Evolutionary conservation across 805 yeast genomes (phyloP), one percentile per base, ranked within the genome.

Genomic region (Millerago galiae): DNA sequence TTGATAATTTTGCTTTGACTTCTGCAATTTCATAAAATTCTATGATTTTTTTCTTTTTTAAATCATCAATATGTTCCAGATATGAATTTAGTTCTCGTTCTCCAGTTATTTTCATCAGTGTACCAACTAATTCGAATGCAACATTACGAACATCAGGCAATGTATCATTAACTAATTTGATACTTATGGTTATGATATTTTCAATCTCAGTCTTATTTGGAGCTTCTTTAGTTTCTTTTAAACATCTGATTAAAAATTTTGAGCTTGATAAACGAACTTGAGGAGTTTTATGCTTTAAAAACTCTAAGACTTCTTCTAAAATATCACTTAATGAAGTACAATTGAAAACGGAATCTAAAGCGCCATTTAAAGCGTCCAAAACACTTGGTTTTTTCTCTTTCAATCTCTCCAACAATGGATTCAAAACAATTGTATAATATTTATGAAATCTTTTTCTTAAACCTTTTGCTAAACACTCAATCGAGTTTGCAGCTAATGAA

Each of bases 371-470:
- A 0, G 93, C 83, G 18, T 81, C 89, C 2, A 83, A 67, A 0
- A 88, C 93, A 3, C 81, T 67, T 21, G 75, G 81, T 55, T 91
- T 91, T 67, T 85, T 89, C 59, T 93, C 99, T 56, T 88, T 90
- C 12, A 86, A 76, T 52, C 97, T 73, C 50, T 88, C 96, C 34
- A 93, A 62, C 44, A 85, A 61, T 0, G 93, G 81, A 3, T 65
- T 61, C 21, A 87, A 65, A 2, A 86, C 72, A 1, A 71, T 53
- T 1, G 67, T 45, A 35, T 68, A 72, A 58, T 83, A 83, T 46
- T 67, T 72, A 17, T 66, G 70, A 55, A 86, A 87, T 5, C 65
- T 67, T 2, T 59, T 51, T 42, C 80, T 70, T 37, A 93, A 66
- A 1, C 95, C 95, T 26, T 70, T 71, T 2, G 87, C 84, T 28